Percentiles rank a stretch among this genome's conserved stretches.
Evolutionary conservation across 2,329 filamentous ascomycete species (phyloP).

Genomic region (Colletotrichum sp.): DNA sequence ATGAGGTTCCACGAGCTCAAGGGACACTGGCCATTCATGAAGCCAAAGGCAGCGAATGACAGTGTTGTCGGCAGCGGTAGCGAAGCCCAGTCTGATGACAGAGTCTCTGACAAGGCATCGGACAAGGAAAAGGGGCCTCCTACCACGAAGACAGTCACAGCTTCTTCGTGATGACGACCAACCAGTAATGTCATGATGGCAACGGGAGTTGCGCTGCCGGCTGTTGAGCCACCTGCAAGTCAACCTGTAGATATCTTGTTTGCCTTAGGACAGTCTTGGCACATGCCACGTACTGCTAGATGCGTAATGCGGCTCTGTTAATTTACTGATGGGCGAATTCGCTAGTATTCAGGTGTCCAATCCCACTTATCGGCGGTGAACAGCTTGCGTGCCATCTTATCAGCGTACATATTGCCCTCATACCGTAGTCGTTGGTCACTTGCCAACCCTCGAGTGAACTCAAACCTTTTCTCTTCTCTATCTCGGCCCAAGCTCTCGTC

Average conservation of each 20-base stretch:
- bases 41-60: slow-evolving; percentile 30
- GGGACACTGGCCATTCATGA: slow-evolving; percentile 53
- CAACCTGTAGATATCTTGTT: neutral
- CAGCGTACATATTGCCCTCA: slow-evolving; percentile 53
- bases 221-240: neutral
- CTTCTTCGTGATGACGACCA: neutral
- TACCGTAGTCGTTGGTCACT: slow-evolving; percentile 55
- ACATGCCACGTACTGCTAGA: neutral
- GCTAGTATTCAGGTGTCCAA: slow-evolving; percentile 57
- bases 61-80: neutral
- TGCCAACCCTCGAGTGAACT: slow-evolving; percentile 56
- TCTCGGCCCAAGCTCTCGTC: neutral
- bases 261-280: neutral
- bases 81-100: neutral
- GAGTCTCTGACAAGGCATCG: neutral
- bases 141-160: slow-evolving; percentile 4
- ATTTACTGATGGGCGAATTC: neutral
- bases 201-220: neutral
- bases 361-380: slow-evolving; percentile 65
- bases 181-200: neutral
- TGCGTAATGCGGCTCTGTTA: neutral
- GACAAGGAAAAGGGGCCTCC: neutral
- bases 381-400: slow-evolving; percentile 55
- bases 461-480: slow-evolving; percentile 38
- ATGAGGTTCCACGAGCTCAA: slow-evolving; percentile 72